A percentile compares a stretch with the other conserved stretches of the same genome.
These are phyloP conservation scores for Fusarium ambrosium DNA, from an alignment of 2,329 filamentous ascomycete species.

Conservation along the genomic window DNA sequence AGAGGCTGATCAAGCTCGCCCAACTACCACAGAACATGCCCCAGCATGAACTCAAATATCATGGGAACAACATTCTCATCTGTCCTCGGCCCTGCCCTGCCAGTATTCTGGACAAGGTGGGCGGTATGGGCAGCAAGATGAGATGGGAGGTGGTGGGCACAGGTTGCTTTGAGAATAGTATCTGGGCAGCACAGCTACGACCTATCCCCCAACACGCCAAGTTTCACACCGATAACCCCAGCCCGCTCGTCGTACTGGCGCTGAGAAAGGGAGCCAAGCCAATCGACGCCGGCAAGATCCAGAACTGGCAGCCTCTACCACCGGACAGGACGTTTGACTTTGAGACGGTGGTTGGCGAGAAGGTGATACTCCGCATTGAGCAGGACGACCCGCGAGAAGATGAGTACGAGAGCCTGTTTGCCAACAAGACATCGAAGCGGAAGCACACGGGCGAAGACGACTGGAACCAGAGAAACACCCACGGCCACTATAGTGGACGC, in stretches of 20 bases:
- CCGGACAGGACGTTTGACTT: slow-evolving; percentile 80
- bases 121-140: slow-evolving; percentile 86
- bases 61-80: slow-evolving; percentile 94
- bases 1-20: slow-evolving; percentile 79
- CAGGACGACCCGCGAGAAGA: slow-evolving; percentile 74
- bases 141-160: slow-evolving; percentile 86
- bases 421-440: slow-evolving; percentile 72
- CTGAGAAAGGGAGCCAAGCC: slow-evolving; percentile 81
- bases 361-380: slow-evolving; percentile 85
- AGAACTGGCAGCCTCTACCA: slow-evolving; percentile 84
- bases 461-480: slow-evolving; percentile 50
- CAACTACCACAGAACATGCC: slow-evolving; percentile 72
- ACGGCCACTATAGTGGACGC: slow-evolving; percentile 54
- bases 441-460: slow-evolving; percentile 67
- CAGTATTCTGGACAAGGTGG: slow-evolving; percentile 83
- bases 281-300: slow-evolving; percentile 84
- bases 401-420: slow-evolving; percentile 73
- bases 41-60: slow-evolving; percentile 80
- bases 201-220: slow-evolving; percentile 77
- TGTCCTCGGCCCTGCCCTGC: slow-evolving; percentile 80
- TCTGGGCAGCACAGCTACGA: slow-evolving; percentile 88
- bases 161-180: slow-evolving; percentile 79
- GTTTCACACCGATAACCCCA: slow-evolving; percentile 83
- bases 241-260: slow-evolving; percentile 86
- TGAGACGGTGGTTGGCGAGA: slow-evolving; percentile 88